These are phyloP conservation scores for Desmodesmus armatus DNA, from an alignment of 139 green algal species.

Conservation along the genomic window DNA sequence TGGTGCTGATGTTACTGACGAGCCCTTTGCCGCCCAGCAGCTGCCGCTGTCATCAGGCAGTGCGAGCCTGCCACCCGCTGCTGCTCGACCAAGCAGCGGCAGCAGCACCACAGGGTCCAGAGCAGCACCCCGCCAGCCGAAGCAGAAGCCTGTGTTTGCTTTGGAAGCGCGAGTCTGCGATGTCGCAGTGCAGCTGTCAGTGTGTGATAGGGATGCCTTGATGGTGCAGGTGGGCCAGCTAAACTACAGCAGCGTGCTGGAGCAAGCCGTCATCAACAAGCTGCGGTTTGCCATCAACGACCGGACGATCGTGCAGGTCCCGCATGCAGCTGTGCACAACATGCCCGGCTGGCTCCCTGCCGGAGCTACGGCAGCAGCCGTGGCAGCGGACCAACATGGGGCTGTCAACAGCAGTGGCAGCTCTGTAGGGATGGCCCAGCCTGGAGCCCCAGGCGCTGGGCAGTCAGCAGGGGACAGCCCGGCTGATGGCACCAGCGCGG, in stretches of 20 bases:
- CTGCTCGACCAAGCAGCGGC: not conserved
- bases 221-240: constrained; percentile 27
- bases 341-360: constrained; percentile 22
- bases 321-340: constrained; percentile 26
- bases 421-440: not conserved
- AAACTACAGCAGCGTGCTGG: constrained; percentile 42
- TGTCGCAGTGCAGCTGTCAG: constrained; percentile 28
- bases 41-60: too few relatives aligned
- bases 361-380: constrained; percentile 18
- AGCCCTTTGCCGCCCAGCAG: too few relatives aligned
- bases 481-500: not conserved
- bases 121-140: constrained; percentile 22
- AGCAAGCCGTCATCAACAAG: constrained; percentile 37
- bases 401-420: constrained; percentile 3
- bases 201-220: constrained; percentile 31
- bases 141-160: not conserved
- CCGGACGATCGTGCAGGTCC: constrained; percentile 4
- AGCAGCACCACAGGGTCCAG: not conserved
- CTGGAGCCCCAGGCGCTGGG: not conserved
- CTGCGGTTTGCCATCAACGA: constrained; percentile 36
- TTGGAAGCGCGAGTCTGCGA: constrained; percentile 33
- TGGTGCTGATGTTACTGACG: too few relatives aligned
- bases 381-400: not conserved
- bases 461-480: not conserved
- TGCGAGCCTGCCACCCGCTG: not conserved